Base-by-base conservation (phyloP, 768 basidiomycete genomes). In the Kockovaella imperatae region DNA sequence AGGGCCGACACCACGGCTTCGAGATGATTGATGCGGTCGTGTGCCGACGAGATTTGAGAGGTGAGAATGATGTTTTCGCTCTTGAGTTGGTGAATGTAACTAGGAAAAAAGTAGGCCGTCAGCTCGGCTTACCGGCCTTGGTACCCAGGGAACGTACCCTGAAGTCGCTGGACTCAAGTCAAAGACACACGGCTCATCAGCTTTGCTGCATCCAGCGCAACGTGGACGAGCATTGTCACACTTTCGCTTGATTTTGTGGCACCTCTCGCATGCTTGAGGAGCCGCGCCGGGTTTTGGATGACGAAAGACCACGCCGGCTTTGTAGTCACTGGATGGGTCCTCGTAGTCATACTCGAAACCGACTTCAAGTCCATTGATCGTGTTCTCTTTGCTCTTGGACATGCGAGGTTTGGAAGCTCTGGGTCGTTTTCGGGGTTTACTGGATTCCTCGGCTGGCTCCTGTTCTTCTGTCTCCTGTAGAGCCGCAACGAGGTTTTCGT, bases 171-270 rank as follows among this genome's bases (percentile, higher is more conserved):
- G 57, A 50, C 45, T 55, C 20, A 62, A 41, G 45, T 58, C 62
- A 32, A 57, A 59, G 0, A 62, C 51, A 42, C 63, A 59, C 36
- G 54, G 49, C 4, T 50, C 56, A 45, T 59, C 62, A 3, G 62
- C 55, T 42, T 60, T 60, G n/a, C 29, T 44, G 35, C 55, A 62
- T 3, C 60, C 60, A 18, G 49, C 51, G 46, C 60, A 62, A 25
- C 64, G 41, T 21, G 60, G 60, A 39, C 36, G 44, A 5, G 51
- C 49, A 34, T 54, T 54, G 35, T 65, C 64, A 34, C 64, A 65
- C 40, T 65, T 65, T 35, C 64, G 35, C 47, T 65, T 65, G 39
- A 65, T 62, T 30, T 57, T 44, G 40, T 65, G 64, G 41, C 64
- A 65, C 36, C 64, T 35, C 8, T 62, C 56, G 35, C 64, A 65